These are phyloP conservation scores for Kwoniella mangroviensis DNA, from an alignment of 768 basidiomycete species.

Conservation along the genomic window DNA sequence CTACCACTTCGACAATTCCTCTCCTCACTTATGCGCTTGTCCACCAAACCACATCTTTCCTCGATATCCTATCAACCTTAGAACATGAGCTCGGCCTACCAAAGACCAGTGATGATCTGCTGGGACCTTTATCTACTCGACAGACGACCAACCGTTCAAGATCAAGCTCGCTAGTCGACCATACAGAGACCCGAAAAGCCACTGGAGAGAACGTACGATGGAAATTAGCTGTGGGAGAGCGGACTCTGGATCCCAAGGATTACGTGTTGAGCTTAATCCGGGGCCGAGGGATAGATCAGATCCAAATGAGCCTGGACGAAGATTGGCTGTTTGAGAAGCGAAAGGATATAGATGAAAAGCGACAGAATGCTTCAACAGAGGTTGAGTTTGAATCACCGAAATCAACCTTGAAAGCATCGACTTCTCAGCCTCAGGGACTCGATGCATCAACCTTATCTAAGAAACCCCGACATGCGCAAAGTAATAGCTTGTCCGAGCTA, in stretches of 20 bases:
- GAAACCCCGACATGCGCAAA: neutral
- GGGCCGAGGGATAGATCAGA: neutral
- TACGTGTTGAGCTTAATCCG: no score
- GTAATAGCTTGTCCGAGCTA: neutral
- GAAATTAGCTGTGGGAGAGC: neutral
- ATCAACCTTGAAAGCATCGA: slow-evolving; percentile 30
- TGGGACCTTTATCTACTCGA: neutral
- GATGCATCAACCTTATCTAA: neutral
- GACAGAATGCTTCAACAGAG: neutral
- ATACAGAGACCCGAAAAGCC: neutral
- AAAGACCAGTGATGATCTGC: slow-evolving; percentile 13
- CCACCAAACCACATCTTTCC: slow-evolving; percentile 2
- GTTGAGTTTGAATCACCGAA: slow-evolving; percentile 9
- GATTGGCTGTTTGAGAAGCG: slow-evolving; percentile 36
- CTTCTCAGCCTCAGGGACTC: slow-evolving; percentile 4
- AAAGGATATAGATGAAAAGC: neutral
- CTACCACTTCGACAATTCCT: slow-evolving; percentile 22
- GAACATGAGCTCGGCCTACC: slow-evolving; percentile 30
- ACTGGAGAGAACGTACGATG: slow-evolving; percentile 1
- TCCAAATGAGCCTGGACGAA: slow-evolving; percentile 32
- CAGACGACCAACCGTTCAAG: slow-evolving; percentile 2
- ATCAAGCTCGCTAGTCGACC: slow-evolving; percentile 10
- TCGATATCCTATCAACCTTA: slow-evolving; percentile 23
- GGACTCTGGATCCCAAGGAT: no score
- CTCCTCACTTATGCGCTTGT: slow-evolving; percentile 13